These are phyloP conservation scores for Aspergillus arachidicola DNA, from an alignment of 2,329 filamentous ascomycete genomes.

Conservation along the genomic window DNA sequence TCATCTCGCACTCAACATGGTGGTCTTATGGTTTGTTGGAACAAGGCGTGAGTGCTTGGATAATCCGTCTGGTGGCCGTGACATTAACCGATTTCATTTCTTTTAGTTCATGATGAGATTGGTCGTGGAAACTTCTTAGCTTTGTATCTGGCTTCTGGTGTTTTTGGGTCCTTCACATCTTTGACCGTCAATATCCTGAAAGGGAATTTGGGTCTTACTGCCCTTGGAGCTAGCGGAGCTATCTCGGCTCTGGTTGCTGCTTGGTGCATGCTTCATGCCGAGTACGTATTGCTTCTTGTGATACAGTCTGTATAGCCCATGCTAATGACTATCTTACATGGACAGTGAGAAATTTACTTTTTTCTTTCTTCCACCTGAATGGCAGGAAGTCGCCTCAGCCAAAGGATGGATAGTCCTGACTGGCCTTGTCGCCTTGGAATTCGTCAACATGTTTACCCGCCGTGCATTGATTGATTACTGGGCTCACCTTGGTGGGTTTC, in stretches of 20 bases:
- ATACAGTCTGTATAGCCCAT: not conserved
- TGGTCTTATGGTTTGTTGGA: slow-evolving; percentile 58
- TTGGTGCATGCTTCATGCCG: slow-evolving; percentile 50
- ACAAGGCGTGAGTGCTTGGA: slow-evolving; percentile 43
- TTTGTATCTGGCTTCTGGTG: slow-evolving; percentile 53
- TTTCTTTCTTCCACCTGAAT: slow-evolving; percentile 43
- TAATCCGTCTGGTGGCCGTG: slow-evolving; percentile 11
- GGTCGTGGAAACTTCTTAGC: slow-evolving; percentile 59
- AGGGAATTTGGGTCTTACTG: slow-evolving; percentile 47
- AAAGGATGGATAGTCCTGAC: slow-evolving; percentile 42
- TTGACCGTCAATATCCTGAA: slow-evolving; percentile 48
- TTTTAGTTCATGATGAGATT: slow-evolving; percentile 56
- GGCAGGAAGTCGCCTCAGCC: slow-evolving; percentile 46
- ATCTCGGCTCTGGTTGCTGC: slow-evolving; percentile 54
- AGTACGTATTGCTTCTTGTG: slow-evolving; percentile 36
- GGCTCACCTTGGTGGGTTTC: slow-evolving; percentile 47
- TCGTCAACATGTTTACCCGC: slow-evolving; percentile 35
- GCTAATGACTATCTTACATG: not conserved
- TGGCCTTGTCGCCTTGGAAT: slow-evolving; percentile 40
- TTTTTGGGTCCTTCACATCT: slow-evolving; percentile 50
- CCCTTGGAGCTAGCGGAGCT: slow-evolving; percentile 56
- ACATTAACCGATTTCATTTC: not conserved
- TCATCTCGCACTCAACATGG: slow-evolving; percentile 59
- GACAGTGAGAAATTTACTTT: slow-evolving; percentile 45
- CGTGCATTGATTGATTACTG: slow-evolving; percentile 39